phyloP scores from a whole-genome alignment of 257 asterid genomes.

The Primulina eburnea region DNA sequence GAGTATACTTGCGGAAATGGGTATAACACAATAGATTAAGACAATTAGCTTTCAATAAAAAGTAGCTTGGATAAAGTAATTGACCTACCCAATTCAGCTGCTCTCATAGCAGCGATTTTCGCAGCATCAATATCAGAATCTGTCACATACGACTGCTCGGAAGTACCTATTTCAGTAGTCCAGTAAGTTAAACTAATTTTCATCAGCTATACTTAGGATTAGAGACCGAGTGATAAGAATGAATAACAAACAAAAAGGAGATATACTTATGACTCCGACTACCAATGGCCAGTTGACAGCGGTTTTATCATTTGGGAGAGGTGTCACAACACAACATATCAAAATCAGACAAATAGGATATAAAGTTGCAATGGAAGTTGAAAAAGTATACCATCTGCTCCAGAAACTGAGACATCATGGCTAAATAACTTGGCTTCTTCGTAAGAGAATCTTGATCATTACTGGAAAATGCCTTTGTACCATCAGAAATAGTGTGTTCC shows the following conservation, averaged over 20 bases:
- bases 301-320: not conserved
- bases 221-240: not conserved
- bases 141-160: constrained; percentile 54
- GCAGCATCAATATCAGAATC: constrained; percentile 94
- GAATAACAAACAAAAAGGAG: not conserved
- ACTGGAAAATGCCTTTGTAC: constrained; percentile 23
- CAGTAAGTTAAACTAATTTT: constrained; percentile 25
- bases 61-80: not conserved
- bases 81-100: constrained; percentile 80
- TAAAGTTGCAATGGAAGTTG: constrained; percentile 1
- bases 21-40: not conserved
- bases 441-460: constrained; percentile 47
- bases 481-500: constrained; percentile 34
- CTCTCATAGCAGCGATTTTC: constrained; percentile 89
- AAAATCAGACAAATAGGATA: constrained; percentile 1
- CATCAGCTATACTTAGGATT: constrained; percentile 17
- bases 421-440: constrained; percentile 52
- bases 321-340: not conserved
- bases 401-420: constrained; percentile 32
- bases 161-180: constrained; percentile 33
- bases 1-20: not conserved
- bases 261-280: not conserved
- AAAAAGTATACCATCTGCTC: constrained; percentile 40
- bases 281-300: not conserved
- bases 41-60: not conserved